phyloP scores from a whole-genome alignment of 1,139 yeast species.

The Blastobotrys aristatus region DNA sequence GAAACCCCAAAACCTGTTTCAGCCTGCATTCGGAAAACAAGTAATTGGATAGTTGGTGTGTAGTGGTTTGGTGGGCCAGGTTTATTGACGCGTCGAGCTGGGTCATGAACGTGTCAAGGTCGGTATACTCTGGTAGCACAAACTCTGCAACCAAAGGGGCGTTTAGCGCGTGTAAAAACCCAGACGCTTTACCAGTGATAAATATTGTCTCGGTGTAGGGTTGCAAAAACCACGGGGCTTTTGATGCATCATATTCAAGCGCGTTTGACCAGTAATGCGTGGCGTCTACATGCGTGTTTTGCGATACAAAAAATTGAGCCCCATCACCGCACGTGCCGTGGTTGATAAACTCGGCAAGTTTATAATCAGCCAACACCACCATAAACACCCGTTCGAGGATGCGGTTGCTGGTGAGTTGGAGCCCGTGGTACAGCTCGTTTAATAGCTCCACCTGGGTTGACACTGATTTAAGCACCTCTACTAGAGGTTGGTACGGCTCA shows the following conservation, averaged over 20 bases:
- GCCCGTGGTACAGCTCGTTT: conserved; percentile 14
- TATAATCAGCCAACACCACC: not conserved
- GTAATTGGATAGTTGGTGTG: not conserved
- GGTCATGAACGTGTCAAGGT: not conserved
- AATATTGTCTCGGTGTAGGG: not conserved
- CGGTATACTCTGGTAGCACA: not conserved
- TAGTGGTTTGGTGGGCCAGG: not conserved
- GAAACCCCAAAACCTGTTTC: not conserved
- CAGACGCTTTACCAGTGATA: not conserved
- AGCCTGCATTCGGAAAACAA: not conserved
- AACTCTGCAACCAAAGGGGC: not conserved
- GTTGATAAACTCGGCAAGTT: not conserved
- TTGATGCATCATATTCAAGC: not conserved
- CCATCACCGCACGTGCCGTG: not conserved
- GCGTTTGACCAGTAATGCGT: not conserved
- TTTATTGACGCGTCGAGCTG: not conserved
- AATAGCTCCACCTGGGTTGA: conserved; percentile 15
- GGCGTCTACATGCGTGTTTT: not conserved
- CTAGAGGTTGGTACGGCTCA: conserved; percentile 15
- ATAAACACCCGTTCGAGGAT: not conserved
- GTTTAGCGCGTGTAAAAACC: not conserved
- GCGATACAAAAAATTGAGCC: not conserved
- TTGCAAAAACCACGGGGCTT: not conserved
- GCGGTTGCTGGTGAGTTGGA: not conserved
- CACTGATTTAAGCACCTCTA: conserved; percentile 10